Conservation (phyloP, 164 flowering plant genomes). For the Taxillus chinensis region DNA sequence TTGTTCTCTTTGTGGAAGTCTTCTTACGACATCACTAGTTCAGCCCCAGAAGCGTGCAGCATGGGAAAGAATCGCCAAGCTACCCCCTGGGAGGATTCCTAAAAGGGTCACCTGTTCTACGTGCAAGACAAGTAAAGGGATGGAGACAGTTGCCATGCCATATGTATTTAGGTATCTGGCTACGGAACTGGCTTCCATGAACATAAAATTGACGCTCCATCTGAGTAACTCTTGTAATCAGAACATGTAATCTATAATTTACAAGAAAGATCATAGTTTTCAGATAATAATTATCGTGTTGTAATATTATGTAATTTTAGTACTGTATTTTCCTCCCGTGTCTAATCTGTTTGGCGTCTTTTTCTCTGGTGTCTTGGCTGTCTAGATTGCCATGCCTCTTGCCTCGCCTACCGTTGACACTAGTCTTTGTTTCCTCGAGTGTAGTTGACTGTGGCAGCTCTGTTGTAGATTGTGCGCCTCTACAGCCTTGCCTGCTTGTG, state of each 20-base stretch:
- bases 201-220: slow-evolving; percentile 66
- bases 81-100: slow-evolving; percentile 47
- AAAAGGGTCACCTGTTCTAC: slow-evolving; percentile 69
- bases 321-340: too few species aligned
- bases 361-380: too few species aligned
- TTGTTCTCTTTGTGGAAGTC: slow-evolving; percentile 80
- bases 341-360: too few species aligned
- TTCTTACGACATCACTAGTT: slow-evolving; percentile 52
- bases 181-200: slow-evolving; percentile 92
- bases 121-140: slow-evolving; percentile 75
- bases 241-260: slow-evolving; percentile 16
- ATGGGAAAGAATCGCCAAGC: slow-evolving; percentile 28
- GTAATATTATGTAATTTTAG: too few species aligned
- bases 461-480: too few species aligned
- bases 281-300: too few species aligned
- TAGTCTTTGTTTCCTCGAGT: too few species aligned
- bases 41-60: slow-evolving; percentile 42
- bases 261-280: too few species aligned
- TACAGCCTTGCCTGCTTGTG: too few species aligned
- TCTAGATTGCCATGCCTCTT: too few species aligned
- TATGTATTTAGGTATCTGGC: slow-evolving; percentile 78
- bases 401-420: too few species aligned
- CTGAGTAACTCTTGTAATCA: slow-evolving; percentile 29
- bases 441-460: too few species aligned
- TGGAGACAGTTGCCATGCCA: slow-evolving; percentile 98